Evolutionary conservation across 2,329 filamentous ascomycete genomes (phyloP).

Genomic region (Diatrype stigma): DNA sequence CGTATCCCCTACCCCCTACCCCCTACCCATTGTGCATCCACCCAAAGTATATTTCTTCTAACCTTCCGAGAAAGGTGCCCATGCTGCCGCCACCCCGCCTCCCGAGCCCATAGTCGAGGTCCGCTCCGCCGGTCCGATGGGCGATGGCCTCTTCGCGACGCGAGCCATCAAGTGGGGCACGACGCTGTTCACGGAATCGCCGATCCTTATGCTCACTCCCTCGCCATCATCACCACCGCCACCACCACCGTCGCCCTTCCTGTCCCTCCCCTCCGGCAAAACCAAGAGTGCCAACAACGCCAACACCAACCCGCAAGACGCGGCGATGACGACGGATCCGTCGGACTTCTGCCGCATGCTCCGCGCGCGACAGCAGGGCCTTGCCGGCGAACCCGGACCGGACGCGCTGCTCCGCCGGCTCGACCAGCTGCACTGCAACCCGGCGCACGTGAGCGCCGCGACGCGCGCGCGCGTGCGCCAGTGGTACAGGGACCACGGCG

Average conservation of each 20-base stretch:
- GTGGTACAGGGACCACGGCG: slow-evolving; percentile 8
- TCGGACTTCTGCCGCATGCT: slow-evolving; percentile 3
- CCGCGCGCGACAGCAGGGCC: too few species aligned
- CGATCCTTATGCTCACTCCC: too few species aligned
- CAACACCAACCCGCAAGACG: background rate
- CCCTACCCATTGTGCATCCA: too few species aligned
- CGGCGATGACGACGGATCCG: slow-evolving; percentile 5
- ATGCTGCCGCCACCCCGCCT: too few species aligned
- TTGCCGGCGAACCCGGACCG: slow-evolving; percentile 1
- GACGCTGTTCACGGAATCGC: slow-evolving; percentile 10
- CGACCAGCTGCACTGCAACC: slow-evolving; percentile 2
- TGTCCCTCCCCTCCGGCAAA: too few species aligned
- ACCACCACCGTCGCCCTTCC: background rate
- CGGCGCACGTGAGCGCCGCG: background rate
- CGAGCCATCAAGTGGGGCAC: slow-evolving; percentile 13
- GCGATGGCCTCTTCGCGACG: slow-evolving; percentile 12
- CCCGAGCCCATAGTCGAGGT: slow-evolving; percentile 4
- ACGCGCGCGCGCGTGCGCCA: slow-evolving; percentile 2
- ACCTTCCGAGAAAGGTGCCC: too few species aligned
- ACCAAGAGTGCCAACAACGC: slow-evolving; percentile 5
- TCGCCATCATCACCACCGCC: too few species aligned
- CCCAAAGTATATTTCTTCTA: too few species aligned
- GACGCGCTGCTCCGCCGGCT: slow-evolving; percentile 1
- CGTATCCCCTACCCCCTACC: too few species aligned
- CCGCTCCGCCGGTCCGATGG: slow-evolving; percentile 2